A percentile compares a stretch with the other conserved stretches of the same genome.
Conservation (phyloP, 2,329 filamentous ascomycete species). For the Fusarium foetens region DNA sequence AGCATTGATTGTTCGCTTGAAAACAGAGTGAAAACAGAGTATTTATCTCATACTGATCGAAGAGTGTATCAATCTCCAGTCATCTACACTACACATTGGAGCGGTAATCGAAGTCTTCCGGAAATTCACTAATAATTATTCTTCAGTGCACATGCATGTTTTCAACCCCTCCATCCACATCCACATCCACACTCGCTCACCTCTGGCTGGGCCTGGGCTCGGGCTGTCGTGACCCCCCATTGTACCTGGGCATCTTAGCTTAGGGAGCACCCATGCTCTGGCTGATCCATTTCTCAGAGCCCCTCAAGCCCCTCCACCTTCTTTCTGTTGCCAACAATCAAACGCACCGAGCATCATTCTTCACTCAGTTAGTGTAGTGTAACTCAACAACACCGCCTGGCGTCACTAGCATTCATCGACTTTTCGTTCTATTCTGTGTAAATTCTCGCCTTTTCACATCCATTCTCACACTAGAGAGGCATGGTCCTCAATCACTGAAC, state of each 20-base stretch:
- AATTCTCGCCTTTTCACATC: not conserved
- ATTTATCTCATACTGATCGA: not conserved
- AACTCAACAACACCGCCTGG: not conserved
- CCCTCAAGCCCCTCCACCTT: constrained; percentile 34
- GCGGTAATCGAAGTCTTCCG: not conserved
- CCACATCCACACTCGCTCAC: not conserved
- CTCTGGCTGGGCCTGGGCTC: not conserved
- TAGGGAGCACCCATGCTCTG: constrained; percentile 12
- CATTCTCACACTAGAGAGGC: constrained; percentile 7
- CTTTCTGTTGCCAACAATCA: constrained; percentile 19
- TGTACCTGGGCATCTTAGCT: constrained; percentile 3
- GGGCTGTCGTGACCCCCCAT: constrained; percentile 21
- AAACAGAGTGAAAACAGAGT: not conserved
- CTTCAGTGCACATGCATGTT: constrained; percentile 5
- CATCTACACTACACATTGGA: not conserved
- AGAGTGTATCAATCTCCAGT: not conserved
- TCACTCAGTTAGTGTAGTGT: not conserved
- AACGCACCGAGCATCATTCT: constrained; percentile 3
- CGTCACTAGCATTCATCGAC: not conserved
- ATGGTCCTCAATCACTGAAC: constrained; percentile 38
- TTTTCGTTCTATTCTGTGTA: not conserved
- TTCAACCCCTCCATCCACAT: constrained; percentile 16
- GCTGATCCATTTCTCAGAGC: constrained; percentile 28
- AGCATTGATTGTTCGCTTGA: not conserved
- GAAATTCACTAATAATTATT: not conserved